phyloP scores from a whole-genome alignment of 164 flowering plant genomes.

The Houttuynia cordata region DNA sequence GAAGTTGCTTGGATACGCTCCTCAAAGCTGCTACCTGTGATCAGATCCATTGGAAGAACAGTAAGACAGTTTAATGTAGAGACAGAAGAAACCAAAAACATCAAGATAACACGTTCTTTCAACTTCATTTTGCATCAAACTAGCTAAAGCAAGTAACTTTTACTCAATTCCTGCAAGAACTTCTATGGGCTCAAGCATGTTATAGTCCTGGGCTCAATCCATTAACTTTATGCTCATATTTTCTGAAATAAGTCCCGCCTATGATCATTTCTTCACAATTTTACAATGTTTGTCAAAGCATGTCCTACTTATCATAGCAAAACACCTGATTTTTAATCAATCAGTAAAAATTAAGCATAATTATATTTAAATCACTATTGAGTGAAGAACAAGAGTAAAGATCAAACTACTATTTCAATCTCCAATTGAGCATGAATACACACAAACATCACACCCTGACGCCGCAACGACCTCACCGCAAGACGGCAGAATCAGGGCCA shows the following conservation, averaged over 20 bases:
- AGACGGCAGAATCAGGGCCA: conserved; percentile 44
- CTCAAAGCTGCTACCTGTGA: not conserved
- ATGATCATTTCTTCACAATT: not conserved
- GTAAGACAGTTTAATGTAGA: not conserved
- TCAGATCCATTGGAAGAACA: not conserved
- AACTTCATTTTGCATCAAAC: no score
- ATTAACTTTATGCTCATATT: not conserved
- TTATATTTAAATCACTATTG: not conserved
- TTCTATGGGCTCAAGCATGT: no score
- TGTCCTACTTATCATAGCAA: no score
- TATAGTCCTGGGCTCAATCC: no score
- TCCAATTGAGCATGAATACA: conserved; percentile 31
- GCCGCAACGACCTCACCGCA: conserved; percentile 71
- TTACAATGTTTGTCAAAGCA: not conserved
- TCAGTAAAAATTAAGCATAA: not conserved
- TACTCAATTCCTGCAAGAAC: no score
- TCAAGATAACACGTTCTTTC: no score
- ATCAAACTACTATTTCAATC: conserved; percentile 22
- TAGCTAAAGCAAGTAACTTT: no score
- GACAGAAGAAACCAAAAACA: no score
- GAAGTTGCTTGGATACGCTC: not conserved
- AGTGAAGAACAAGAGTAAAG: not conserved
- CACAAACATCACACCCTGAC: conserved; percentile 32
- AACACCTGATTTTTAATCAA: no score
- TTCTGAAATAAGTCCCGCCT: not conserved